Conservation (phyloP, 177 flowering plant species). For the Tripterygium wilfordii region DNA sequence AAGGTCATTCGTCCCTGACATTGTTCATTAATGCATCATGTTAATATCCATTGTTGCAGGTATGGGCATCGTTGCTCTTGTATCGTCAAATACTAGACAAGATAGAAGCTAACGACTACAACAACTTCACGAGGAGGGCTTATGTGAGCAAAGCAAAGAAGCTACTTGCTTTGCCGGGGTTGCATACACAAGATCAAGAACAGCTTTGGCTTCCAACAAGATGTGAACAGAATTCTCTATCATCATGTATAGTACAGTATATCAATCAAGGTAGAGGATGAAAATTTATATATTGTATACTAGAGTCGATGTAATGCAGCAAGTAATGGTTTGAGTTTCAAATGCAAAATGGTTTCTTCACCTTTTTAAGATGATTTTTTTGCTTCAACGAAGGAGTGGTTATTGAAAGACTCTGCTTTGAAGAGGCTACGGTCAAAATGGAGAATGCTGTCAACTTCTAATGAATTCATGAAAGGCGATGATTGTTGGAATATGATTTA, state of each 20-base stretch:
- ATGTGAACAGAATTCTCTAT: conserved; percentile 10
- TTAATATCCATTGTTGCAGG: conserved; percentile 42
- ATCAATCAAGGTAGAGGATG: background rate
- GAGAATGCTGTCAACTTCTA: too few species aligned
- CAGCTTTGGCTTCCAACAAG: conserved; percentile 17
- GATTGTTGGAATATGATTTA: too few species aligned
- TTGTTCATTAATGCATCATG: too few species aligned
- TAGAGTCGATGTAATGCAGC: too few species aligned
- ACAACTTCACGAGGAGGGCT: conserved; percentile 83
- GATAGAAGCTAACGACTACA: conserved; percentile 83
- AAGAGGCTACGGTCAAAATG: too few species aligned
- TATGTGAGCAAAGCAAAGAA: conserved; percentile 78
- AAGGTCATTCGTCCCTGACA: too few species aligned
- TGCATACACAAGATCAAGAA: conserved; percentile 52
- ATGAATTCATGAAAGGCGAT: too few species aligned
- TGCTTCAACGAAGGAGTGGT: too few species aligned
- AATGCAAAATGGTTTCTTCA: too few species aligned
- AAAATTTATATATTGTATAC: background rate
- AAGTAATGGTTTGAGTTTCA: too few species aligned
- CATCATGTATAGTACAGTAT: background rate
- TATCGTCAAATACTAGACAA: conserved; percentile 77
- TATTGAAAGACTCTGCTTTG: too few species aligned
- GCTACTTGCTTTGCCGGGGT: conserved; percentile 52
- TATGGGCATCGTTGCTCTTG: conserved; percentile 73
- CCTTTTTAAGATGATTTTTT: too few species aligned